Percentiles rank a stretch among this genome's conserved stretches.
phyloP scores from a whole-genome alignment of 352 stramenopile species.

The Phytophthora melonis region DNA sequence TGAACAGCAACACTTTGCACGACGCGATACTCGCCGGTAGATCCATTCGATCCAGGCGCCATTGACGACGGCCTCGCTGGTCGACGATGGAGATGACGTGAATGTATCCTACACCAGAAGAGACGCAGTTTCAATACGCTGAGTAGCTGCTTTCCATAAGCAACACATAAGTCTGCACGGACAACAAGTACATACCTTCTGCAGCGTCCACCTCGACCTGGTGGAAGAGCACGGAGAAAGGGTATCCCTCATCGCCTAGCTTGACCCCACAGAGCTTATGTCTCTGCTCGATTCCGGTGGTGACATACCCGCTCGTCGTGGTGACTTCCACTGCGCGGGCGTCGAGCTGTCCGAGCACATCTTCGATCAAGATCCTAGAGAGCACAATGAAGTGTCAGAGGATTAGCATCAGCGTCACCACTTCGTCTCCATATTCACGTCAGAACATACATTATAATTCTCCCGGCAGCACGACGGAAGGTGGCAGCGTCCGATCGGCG shows the following conservation, averaged over 20 bases:
- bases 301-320: constrained; percentile 5
- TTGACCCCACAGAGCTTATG: constrained; percentile 4
- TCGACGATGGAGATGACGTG: background rate
- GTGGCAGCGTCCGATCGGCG: constrained; percentile 1
- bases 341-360: constrained; percentile 9
- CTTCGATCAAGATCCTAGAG: constrained; percentile 9
- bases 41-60: constrained; percentile 10
- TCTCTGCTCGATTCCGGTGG: constrained; percentile 1
- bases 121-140: background rate
- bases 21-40: constrained; percentile 6
- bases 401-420: background rate
- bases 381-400: background rate
- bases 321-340: constrained; percentile 6
- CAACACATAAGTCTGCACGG: too few species aligned
- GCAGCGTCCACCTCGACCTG: constrained; percentile 6
- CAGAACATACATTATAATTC: constrained; percentile 6
- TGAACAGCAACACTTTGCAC: constrained; percentile 9
- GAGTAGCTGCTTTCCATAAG: background rate
- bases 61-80: background rate
- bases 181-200: background rate
- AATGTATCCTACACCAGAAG: constrained; percentile 5
- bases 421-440: background rate
- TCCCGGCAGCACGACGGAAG: constrained; percentile 6
- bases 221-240: constrained; percentile 9
- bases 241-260: constrained; percentile 10